Base-by-base conservation (phyloP, 208 protist species). In the Trypanosoma lewisi region DNA sequence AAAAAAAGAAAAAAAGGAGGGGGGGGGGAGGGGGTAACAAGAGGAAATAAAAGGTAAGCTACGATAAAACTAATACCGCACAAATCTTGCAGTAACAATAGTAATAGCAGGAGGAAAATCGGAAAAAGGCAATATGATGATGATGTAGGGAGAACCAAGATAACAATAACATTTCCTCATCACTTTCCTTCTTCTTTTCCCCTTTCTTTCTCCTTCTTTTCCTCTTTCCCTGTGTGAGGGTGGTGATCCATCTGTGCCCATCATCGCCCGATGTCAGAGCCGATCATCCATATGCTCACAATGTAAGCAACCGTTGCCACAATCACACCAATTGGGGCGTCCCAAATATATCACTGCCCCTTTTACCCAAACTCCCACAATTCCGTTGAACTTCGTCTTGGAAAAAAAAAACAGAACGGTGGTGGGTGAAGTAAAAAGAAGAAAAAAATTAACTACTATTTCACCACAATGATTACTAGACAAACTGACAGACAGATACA, bases 351-450 rank as follows among this genome's bases (percentile, higher is more conserved):
- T n/a, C n/a, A n/a, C n/a, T n/a, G n/a, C n/a, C n/a, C n/a, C n/a
- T n/a, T n/a, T n/a, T n/a, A n/a, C n/a, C n/a, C n/a, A n/a, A n/a
- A n/a, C n/a, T n/a, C n/a, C n/a, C n/a, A n/a, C n/a, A n/a, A n/a
- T n/a, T n/a, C n/a, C n/a, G n/a, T n/a, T n/a, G n/a, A n/a, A n/a
- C n/a, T n/a, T n/a, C n/a, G n/a, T n/a, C n/a, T n/a, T n/a, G 23
- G 59, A 30, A 65, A 69, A 39, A 47, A 62, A 0, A 63, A 67
- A 54, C 33, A 68, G 54, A 73, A 53, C 52, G 36, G 48, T 49
- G 31, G 48, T 14, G 25, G 28, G 48, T n/a, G 2, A 34, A 34
- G 25, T 1, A 33, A 34, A 47, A 7, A 21, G 2, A 34, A 34
- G 25, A 2, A 33, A 34, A 47, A 7, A 21, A 47, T 47, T 4